Base-by-base conservation (phyloP, 495 filamentous ascomycete species). In the Zalerion maritima region DNA sequence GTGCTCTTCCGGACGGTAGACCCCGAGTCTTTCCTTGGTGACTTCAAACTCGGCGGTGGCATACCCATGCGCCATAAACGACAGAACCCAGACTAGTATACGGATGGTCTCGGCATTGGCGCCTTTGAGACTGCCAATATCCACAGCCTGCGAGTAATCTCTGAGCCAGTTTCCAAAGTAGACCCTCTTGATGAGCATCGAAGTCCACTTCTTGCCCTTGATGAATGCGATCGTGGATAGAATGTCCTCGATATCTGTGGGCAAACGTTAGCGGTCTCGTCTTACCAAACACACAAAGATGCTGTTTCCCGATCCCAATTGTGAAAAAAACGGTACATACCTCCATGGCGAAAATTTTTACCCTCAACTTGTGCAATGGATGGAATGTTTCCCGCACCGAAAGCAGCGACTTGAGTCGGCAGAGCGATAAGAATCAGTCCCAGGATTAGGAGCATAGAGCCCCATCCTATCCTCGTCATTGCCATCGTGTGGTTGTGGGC, bases 21-120 rank as follows among this genome's bases (percentile, higher is more conserved):
- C 78, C 5, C 89, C 89, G 5, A 97, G 65, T 6, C 89, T 64
- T 22, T 94, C 86, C 3, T 78, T 67, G 3, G 89, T 97, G 26
- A 97, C 89, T 47, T 97, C 89, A 46, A 94, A 97, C 48, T 97
- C 89, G 10, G 64, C 79, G 0, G 89, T 96, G n/a, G 85, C 89
- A 60, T 92, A 97, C 13, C 89, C 89, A 54, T 94, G 89, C 29
- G 73, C 77, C 58, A 94, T 71, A 54, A 94, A 93, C 2, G 81
- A 81, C 15, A 94, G 67, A 32, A 93, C 69, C 86, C 86, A 94
- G 32, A 76, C 16, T 12, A 97, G 51, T 29, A 96, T 73, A 9
- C 89, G 69, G 41, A 97, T 92, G 12, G 87, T 89, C 31, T 79
- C 81, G 26, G 87, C 79, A 37, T 85, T 84, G 29, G 92, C 78